Evolutionary conservation across 2,329 filamentous ascomycete genomes (phyloP).

Genomic region (Aspergillus sp.): DNA sequence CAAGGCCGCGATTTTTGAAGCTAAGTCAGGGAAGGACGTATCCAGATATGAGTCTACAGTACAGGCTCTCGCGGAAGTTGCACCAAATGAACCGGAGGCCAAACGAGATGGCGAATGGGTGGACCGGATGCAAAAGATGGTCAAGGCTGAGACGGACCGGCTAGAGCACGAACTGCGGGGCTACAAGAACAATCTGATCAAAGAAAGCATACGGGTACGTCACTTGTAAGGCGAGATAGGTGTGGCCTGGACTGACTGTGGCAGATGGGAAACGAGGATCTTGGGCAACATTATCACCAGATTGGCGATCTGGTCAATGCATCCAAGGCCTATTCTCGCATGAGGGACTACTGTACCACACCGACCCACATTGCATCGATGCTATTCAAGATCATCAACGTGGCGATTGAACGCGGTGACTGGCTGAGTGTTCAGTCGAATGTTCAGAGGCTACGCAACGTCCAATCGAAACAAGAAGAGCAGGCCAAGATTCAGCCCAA

Average conservation of each 20-base stretch:
- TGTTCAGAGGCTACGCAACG: slow-evolving; percentile 54
- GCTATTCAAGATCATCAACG: slow-evolving; percentile 71
- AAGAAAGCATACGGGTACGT: slow-evolving; percentile 86
- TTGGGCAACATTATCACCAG: slow-evolving; percentile 77
- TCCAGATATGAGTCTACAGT: slow-evolving; percentile 67
- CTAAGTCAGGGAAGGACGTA: slow-evolving; percentile 73
- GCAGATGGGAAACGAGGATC: slow-evolving; percentile 91
- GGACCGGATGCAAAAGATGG: slow-evolving; percentile 62
- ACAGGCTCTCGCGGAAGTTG: slow-evolving; percentile 60
- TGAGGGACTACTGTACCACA: slow-evolving; percentile 87
- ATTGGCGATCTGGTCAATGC: slow-evolving; percentile 73
- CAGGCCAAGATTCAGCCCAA: slow-evolving; percentile 60
- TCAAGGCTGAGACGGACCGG: slow-evolving; percentile 68
- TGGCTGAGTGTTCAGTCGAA: slow-evolving; percentile 68
- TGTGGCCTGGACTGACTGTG: slow-evolving; percentile 9
- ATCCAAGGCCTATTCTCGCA: slow-evolving; percentile 74
- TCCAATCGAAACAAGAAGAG: slow-evolving; percentile 57
- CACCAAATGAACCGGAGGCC: slow-evolving; percentile 67
- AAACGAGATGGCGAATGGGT: slow-evolving; percentile 71
- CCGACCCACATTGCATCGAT: slow-evolving; percentile 81
- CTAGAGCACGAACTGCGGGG: slow-evolving; percentile 82
- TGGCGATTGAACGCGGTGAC: slow-evolving; percentile 72
- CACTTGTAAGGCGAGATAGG: neutral
- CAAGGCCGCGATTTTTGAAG: slow-evolving; percentile 70
- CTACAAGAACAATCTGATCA: slow-evolving; percentile 96